Percentiles rank a stretch among this genome's conserved stretches.
phyloP scores from a whole-genome alignment of 1,284 basidiomycete genomes.

The Puccinia polysora region DNA sequence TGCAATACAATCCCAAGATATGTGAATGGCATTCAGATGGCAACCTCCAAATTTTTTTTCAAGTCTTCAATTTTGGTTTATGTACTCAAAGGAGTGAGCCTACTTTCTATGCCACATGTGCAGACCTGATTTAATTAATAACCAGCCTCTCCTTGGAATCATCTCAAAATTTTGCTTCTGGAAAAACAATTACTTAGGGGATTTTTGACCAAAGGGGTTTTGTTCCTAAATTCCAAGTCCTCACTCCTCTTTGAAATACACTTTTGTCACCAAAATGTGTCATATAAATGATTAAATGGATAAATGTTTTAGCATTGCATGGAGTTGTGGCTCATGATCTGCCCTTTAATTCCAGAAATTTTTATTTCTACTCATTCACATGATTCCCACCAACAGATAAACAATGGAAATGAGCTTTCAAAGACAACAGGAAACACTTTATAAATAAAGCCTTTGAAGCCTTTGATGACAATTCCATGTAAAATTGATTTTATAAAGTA shows the following conservation, averaged over 20 bases:
- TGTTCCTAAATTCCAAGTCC: slow-evolving; percentile 26
- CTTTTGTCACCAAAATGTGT: slow-evolving; percentile 7
- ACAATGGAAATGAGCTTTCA: background rate
- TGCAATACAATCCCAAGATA: background rate
- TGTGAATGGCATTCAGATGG: background rate
- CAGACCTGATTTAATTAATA: background rate
- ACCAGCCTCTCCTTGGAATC: background rate
- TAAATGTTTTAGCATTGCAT: background rate
- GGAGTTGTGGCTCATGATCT: background rate
- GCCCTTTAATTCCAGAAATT: background rate
- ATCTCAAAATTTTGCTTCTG: slow-evolving; percentile 1
- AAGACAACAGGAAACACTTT: slow-evolving; percentile 5
- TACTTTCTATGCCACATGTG: no score
- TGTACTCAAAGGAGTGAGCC: slow-evolving; percentile 7
- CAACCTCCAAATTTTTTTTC: slow-evolving; percentile 7
- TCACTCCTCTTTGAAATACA: slow-evolving; percentile 9
- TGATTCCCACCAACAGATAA: slow-evolving; percentile 18
- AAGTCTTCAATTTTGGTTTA: background rate
- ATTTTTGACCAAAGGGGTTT: slow-evolving; percentile 28
- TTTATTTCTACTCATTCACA: slow-evolving; percentile 14
- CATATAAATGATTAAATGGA: slow-evolving; percentile 3
- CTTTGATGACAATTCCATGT: background rate
- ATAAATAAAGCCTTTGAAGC: slow-evolving; percentile 7
- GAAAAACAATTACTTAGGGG: slow-evolving; percentile 6
- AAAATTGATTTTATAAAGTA: background rate